Base-by-base conservation (phyloP, 208 protist species). In the Leishmania turanica region DNA sequence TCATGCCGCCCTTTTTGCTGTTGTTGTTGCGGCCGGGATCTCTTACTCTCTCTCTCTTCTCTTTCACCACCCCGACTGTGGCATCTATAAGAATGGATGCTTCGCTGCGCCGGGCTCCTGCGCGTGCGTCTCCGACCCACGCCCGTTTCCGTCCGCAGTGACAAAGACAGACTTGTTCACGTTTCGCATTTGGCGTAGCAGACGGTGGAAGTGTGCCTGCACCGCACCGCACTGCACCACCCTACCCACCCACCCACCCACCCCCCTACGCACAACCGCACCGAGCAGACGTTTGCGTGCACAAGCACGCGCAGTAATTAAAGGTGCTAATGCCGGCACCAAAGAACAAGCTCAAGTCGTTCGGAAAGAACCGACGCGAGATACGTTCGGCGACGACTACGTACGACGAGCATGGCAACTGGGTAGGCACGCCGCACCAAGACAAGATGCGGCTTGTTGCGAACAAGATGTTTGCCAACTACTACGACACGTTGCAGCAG, bases 361-460 rank as follows among this genome's bases (percentile, higher is more conserved):
- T 95, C 51, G 89, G 90, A 58, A 95, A 95, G 74, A 87, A 94
- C 78, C 81, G 89, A 21, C 89, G 89, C 31, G 91, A 92, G 81
- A 66, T 71, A 40, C 77, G 87, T 27, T 70, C 65, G 66, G 24
- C 37, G 2, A 81, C 81, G 8, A 94, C 92, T 1, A 72, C 62
- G 62, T 93, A 91, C 79, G 91, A 96, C 77, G 91, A 79, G n/a
- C 83, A 96, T n/a, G 93, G 91, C 27, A 84, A 95, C 84, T 94
- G 93, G 93, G 82, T 93, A 15, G 70, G 82, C 3, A 58, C 79
- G 17, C 81, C 83, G 42, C 91, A 96, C 68, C 93, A 96, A 70
- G 89, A 90, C 53, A 69, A 80, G 72, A 88, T 97, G 84, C 89
- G 94, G 0, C 73, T 87, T 58, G 74, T 88, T 0, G 47, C 74